Base-by-base conservation (phyloP, 2,329 filamentous ascomycete genomes). In the Aspergillus felis region DNA sequence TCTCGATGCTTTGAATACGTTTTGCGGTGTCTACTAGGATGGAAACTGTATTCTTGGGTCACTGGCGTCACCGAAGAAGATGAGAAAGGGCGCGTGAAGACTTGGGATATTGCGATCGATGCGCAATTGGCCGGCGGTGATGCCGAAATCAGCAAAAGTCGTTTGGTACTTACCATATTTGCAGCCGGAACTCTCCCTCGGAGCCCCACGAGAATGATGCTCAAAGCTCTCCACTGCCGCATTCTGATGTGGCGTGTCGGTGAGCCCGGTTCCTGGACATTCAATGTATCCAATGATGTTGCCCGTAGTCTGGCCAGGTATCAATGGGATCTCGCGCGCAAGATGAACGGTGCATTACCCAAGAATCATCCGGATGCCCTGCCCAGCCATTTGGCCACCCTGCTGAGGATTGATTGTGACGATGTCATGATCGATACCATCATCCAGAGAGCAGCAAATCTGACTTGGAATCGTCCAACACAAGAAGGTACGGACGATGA, bases 101-200 rank as follows among this genome's bases (percentile, higher is more conserved):
- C 92, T 0, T 97, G 93, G 93, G 84, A 88, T 35, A 96, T 96
- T 67, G 92, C 92, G 14, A 83, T 97, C 55, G 93, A 97, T 73
- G 92, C 93, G 27, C 93, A 97, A 72, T 82, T 97, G 22, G 91
- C 91, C 9, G 93, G 93, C 46, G 92, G 93, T 14, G 93, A 97
- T 73, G 84, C 88, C 8, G 90, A 96, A 71, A 89, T 97, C 65
- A 96, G 89, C 79, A 92, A 89, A 74, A 92, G 90, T 72, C 87
- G 93, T 51, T 81, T 97, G 32, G 84, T 93, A 0, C 80, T 97
- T 51, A 96, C 92, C 0, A 81, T 97, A 27, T 87, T 97, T 67
- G 92, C 92, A 8, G 95, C 92, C 1, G 88, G 88, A 25, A 96
- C 92, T 0, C 80, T 97, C 1, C 92, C 92, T 10, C 86, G 91